A percentile compares a stretch with the other conserved stretches of the same genome.
phyloP scores from a whole-genome alignment of 2,329 filamentous ascomycete genomes.

The Didymella segeticola region DNA sequence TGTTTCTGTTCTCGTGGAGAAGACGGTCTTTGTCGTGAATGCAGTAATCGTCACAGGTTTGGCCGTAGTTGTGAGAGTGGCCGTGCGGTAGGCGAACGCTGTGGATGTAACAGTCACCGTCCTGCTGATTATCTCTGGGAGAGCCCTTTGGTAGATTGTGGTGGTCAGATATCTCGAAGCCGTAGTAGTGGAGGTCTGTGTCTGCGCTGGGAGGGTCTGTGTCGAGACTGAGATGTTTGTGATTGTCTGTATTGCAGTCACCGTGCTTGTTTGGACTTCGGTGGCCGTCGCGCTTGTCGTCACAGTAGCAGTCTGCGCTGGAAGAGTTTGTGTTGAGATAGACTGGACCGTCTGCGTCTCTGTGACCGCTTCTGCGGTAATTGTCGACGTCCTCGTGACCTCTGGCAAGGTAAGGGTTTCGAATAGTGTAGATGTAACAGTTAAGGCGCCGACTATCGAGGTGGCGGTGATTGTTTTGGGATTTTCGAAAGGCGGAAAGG shows the following conservation, averaged over 20 bases:
- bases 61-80: background rate
- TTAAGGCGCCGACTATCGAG: background rate
- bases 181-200: background rate
- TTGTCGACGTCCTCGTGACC: background rate
- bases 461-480: background rate
- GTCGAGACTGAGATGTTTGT: background rate
- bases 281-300: background rate
- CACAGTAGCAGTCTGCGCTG: background rate
- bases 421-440: background rate
- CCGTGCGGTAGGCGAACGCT: background rate
- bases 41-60: background rate
- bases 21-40: background rate
- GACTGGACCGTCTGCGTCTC: background rate
- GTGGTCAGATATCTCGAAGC: background rate
- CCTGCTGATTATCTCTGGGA: no score
- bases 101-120: no score
- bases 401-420: background rate
- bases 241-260: background rate
- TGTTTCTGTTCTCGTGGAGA: background rate
- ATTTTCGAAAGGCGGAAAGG: constrained; percentile 1
- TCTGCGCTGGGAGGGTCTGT: background rate
- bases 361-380: background rate
- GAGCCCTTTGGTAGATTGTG: no score
- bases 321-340: background rate
- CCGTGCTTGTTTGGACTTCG: background rate